Evolutionary conservation across 768 basidiomycete species (phyloP).

Genomic region (Pulveroboletus frians): DNA sequence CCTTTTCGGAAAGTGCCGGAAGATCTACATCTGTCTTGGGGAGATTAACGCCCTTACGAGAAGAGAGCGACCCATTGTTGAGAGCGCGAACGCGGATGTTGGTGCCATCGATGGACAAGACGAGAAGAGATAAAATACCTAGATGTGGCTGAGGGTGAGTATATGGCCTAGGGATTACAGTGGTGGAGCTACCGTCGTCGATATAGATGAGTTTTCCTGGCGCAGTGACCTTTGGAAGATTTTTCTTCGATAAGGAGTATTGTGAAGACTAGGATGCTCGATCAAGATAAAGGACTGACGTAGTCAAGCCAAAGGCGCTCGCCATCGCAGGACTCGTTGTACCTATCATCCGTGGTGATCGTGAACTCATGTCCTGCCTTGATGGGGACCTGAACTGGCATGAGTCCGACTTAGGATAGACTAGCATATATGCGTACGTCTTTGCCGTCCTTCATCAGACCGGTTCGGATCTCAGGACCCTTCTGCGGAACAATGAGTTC

Average conservation of each 20-base stretch:
- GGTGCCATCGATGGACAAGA: constrained; percentile 78
- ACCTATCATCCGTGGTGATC: constrained; percentile 78
- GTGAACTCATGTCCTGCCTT: constrained; percentile 90
- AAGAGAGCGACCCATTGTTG: constrained; percentile 90
- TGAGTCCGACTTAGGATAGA: constrained; percentile 5
- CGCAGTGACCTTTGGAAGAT: constrained; percentile 91
- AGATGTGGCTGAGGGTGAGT: constrained; percentile 5
- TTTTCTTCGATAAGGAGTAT: constrained; percentile 45
- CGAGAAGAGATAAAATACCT: constrained; percentile 88
- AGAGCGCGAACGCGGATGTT: constrained; percentile 79
- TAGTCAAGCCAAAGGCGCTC: constrained; percentile 93
- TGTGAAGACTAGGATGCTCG: constrained; percentile 1
- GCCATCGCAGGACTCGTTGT: constrained; percentile 73
- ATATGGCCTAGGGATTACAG: not conserved
- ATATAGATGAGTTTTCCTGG: constrained; percentile 98
- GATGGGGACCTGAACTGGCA: constrained; percentile 60
- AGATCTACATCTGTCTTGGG: constrained; percentile 98
- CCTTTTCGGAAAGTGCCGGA: constrained; percentile 95
- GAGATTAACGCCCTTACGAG: constrained; percentile 98
- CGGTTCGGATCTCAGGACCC: constrained; percentile 99
- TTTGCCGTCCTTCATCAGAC: constrained; percentile 77
- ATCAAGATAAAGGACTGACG: constrained; percentile 42
- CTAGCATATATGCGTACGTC: constrained; percentile 58
- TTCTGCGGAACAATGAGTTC: constrained; percentile 49
- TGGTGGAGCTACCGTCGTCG: constrained; percentile 69